Conservation (phyloP, 2,329 filamentous ascomycete genomes). For the Calonectria naviculata region DNA sequence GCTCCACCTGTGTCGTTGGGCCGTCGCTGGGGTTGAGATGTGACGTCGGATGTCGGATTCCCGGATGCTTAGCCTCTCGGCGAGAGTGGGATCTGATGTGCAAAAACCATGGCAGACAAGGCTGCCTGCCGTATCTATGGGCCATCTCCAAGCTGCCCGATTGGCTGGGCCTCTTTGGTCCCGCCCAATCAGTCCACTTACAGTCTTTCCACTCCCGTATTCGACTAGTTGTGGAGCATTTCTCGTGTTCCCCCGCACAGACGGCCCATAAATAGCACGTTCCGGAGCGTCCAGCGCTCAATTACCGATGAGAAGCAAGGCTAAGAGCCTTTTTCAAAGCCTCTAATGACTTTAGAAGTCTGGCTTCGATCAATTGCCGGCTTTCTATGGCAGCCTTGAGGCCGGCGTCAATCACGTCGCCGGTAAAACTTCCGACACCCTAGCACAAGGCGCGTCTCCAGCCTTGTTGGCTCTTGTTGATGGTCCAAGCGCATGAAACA, state of each 20-base stretch:
- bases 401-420: too few relatives aligned
- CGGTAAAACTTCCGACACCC: too few relatives aligned
- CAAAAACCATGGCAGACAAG: neutral
- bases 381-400: neutral
- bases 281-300: neutral
- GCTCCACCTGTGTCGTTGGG: neutral
- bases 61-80: neutral
- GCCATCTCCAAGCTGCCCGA: neutral
- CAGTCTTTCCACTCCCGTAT: neutral
- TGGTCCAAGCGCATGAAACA: neutral
- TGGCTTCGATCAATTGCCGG: neutral
- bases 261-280: neutral
- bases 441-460: too few relatives aligned
- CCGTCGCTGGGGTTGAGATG: neutral
- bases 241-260: neutral
- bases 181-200: neutral
- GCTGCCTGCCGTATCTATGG: neutral
- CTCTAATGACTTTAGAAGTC: neutral
- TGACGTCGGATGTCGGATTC: neutral
- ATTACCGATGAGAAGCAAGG: neutral
- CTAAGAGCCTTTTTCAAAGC: neutral
- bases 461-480: too few relatives aligned
- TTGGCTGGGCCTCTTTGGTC: neutral
- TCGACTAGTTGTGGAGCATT: neutral
- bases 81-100: neutral